phyloP scores from a whole-genome alignment of 495 filamentous ascomycete species.

The Xylaria flabelliformis region DNA sequence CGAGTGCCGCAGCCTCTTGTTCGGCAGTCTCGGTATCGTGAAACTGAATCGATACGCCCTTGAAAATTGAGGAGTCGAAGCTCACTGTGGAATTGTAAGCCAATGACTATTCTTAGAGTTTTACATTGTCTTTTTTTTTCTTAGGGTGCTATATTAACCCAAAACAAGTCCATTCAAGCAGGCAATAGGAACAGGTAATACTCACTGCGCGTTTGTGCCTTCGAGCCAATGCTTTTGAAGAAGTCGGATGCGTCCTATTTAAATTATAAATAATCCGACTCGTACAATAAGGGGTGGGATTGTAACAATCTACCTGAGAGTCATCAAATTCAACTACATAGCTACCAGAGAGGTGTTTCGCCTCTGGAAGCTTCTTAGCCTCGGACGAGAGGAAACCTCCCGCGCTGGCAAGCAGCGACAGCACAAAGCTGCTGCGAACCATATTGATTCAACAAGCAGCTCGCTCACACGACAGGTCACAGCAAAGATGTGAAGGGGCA shows the following conservation, averaged over 20 bases:
- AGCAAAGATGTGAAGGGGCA: slow-evolving; percentile 26
- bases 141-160: neutral
- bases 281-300: slow-evolving; percentile 25
- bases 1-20: slow-evolving; percentile 46
- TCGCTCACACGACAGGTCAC: slow-evolving; percentile 10
- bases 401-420: slow-evolving; percentile 46
- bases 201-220: slow-evolving; percentile 48
- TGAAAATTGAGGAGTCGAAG: slow-evolving; percentile 55
- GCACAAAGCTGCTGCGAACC: slow-evolving; percentile 38
- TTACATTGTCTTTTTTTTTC: neutral
- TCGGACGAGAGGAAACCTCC: slow-evolving; percentile 38
- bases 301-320: slow-evolving; percentile 40
- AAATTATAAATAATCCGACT: slow-evolving; percentile 29
- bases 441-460: slow-evolving; percentile 25
- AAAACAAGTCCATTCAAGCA: neutral
- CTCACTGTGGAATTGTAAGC: slow-evolving; percentile 33
- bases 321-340: slow-evolving; percentile 59
- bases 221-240: slow-evolving; percentile 44
- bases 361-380: slow-evolving; percentile 31
- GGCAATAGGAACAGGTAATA: neutral
- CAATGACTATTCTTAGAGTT: neutral
- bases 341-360: slow-evolving; percentile 46
- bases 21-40: slow-evolving; percentile 49
- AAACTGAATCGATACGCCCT: slow-evolving; percentile 57
- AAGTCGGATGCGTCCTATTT: slow-evolving; percentile 49